phyloP scores from a whole-genome alignment of 2,329 filamentous ascomycete genomes.

The Dactylella cylindrospora region DNA sequence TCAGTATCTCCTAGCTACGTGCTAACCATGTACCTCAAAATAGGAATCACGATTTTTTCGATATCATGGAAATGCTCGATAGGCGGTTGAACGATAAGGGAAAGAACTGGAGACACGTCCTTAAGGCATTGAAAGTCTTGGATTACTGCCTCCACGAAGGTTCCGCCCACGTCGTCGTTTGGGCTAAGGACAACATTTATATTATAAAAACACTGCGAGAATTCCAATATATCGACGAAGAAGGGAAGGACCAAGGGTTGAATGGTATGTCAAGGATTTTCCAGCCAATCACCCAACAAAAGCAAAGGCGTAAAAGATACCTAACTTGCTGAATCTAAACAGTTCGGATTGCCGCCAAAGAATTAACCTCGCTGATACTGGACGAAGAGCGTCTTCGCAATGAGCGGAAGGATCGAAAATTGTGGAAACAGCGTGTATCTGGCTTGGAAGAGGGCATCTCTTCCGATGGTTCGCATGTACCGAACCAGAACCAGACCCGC shows the following conservation, averaged over 20 bases:
- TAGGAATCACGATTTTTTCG: slow-evolving; percentile 95
- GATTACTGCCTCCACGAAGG: slow-evolving; percentile 98
- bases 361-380: slow-evolving; percentile 84
- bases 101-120: slow-evolving; percentile 98
- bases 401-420: slow-evolving; percentile 86
- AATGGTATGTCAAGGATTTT: slow-evolving; percentile 90
- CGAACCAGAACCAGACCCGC: slow-evolving; percentile 49
- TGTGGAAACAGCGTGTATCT: slow-evolving; percentile 94
- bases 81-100: slow-evolving; percentile 98
- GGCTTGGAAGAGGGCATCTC: slow-evolving; percentile 79
- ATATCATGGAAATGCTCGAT: slow-evolving; percentile 99
- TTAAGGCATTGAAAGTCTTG: slow-evolving; percentile 95
- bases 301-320: no score
- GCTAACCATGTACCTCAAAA: slow-evolving; percentile 4
- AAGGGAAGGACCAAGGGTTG: slow-evolving; percentile 90
- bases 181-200: slow-evolving; percentile 96
- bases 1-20: background rate
- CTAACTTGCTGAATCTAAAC: slow-evolving; percentile 43
- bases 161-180: slow-evolving; percentile 92
- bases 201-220: slow-evolving; percentile 98
- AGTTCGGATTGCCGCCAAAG: slow-evolving; percentile 96
- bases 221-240: slow-evolving; percentile 95
- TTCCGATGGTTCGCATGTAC: slow-evolving; percentile 52
- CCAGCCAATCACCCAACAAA: no score
- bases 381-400: slow-evolving; percentile 90